phyloP scores from a whole-genome alignment of 768 basidiomycete genomes.

The Rhizopogon salebrosus region DNA sequence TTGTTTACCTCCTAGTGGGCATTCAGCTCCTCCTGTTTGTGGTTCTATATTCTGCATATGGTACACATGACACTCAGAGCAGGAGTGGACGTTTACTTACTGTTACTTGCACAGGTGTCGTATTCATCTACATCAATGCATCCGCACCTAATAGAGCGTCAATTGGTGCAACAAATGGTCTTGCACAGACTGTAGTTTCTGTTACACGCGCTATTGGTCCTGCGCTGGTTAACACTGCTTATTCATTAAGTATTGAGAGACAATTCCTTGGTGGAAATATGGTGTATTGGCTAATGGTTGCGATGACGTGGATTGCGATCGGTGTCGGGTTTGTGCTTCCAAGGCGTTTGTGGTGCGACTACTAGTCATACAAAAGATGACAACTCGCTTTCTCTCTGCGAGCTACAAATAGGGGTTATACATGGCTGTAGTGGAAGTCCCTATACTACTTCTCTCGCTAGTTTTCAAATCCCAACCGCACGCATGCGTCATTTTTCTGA shows the following conservation, averaged over 20 bases:
- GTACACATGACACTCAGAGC: conserved; percentile 27
- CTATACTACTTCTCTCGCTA: too few species aligned
- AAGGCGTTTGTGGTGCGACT: conserved; percentile 15
- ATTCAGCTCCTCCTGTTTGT: conserved; percentile 44
- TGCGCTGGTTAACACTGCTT: conserved; percentile 2
- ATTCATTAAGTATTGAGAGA: conserved; percentile 2
- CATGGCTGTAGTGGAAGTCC: neutral
- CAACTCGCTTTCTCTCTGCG: too few species aligned
- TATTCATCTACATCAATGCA: conserved; percentile 60
- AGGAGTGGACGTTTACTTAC: neutral
- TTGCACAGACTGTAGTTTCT: conserved; percentile 14
- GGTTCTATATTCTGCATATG: conserved; percentile 47
- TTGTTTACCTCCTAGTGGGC: conserved; percentile 42
- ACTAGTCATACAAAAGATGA: neutral
- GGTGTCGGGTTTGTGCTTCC: conserved; percentile 24
- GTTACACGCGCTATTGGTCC: conserved; percentile 8
- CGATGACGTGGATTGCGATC: conserved; percentile 19
- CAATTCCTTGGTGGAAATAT: conserved; percentile 45
- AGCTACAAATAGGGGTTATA: too few species aligned
- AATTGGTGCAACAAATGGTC: conserved; percentile 61
- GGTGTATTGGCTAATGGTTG: conserved; percentile 37
- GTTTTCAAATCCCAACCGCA: neutral
- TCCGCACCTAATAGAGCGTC: conserved; percentile 55
- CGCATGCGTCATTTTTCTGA: neutral
- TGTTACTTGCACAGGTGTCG: conserved; percentile 37